These are phyloP conservation scores for Crithidia bombi DNA, from an alignment of 208 protist genomes.

Conservation along the genomic window DNA sequence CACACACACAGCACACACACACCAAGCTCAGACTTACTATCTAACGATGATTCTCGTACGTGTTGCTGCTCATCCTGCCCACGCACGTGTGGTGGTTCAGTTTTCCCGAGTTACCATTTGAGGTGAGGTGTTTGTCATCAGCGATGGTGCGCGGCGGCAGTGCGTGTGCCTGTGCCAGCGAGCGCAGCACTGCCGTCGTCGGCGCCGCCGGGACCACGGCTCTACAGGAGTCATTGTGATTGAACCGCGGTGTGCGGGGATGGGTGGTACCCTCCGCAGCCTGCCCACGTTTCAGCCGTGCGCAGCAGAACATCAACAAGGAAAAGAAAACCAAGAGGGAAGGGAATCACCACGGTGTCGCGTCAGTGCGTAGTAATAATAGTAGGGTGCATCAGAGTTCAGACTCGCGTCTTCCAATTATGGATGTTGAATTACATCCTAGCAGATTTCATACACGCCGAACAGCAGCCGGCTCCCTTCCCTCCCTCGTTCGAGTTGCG, in stretches of 20 bases:
- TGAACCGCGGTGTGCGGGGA: conserved; percentile 25
- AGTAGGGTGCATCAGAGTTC: conserved; percentile 20
- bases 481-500: not conserved
- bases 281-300: conserved; percentile 21
- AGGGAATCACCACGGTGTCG: not conserved
- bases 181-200: not conserved
- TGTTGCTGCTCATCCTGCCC: conserved; percentile 62
- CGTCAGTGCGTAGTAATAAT: conserved; percentile 22
- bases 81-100: conserved; percentile 32
- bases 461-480: conserved; percentile 2
- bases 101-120: conserved; percentile 64
- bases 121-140: conserved; percentile 40
- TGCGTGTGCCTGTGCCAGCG: no score
- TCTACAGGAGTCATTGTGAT: no score
- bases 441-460: conserved; percentile 28
- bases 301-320: not conserved
- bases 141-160: conserved; percentile 18
- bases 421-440: conserved; percentile 30
- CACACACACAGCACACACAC: conserved; percentile 48
- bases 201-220: conserved; percentile 8
- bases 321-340: not conserved
- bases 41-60: conserved; percentile 79
- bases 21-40: conserved; percentile 66
- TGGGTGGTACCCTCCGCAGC: conserved; percentile 15
- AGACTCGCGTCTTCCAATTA: conserved; percentile 20